Percentiles rank a stretch among this genome's conserved stretches.
phyloP scores from a whole-genome alignment of 352 stramenopile species.

The Plasmopara viticola region DNA sequence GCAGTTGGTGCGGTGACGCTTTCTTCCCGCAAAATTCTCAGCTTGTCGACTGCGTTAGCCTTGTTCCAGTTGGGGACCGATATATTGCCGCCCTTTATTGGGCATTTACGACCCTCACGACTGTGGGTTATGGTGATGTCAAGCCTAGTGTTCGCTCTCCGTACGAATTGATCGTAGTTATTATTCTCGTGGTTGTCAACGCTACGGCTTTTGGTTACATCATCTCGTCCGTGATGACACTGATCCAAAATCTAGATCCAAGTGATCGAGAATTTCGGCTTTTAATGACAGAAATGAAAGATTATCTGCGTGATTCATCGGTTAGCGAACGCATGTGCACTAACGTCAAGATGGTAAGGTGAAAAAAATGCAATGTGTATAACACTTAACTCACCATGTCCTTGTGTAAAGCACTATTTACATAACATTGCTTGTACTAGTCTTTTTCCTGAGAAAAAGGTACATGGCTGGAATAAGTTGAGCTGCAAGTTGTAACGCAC shows the following conservation, averaged over 20 bases:
- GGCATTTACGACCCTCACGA: constrained; percentile 89
- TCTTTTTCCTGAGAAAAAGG: constrained; percentile 79
- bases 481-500: background rate
- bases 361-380: background rate
- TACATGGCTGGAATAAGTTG: constrained; percentile 9
- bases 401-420: constrained; percentile 52
- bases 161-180: constrained; percentile 61
- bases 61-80: constrained; percentile 37
- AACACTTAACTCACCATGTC: background rate
- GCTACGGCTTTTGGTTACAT: constrained; percentile 80
- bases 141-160: constrained; percentile 65
- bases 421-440: constrained; percentile 61
- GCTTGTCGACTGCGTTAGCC: constrained; percentile 31
- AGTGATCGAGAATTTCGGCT: constrained; percentile 70
- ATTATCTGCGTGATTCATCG: constrained; percentile 66
- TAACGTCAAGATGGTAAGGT: constrained; percentile 59
- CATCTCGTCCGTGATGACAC: constrained; percentile 69
- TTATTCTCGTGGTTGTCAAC: constrained; percentile 79
- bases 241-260: constrained; percentile 75
- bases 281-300: constrained; percentile 82
- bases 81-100: constrained; percentile 85
- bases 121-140: constrained; percentile 82
- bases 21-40: constrained; percentile 28
- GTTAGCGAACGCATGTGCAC: constrained; percentile 46
- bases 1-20: constrained; percentile 48